Percentiles rank a stretch among this genome's conserved stretches.
Evolutionary conservation across 2,329 filamentous ascomycete species (phyloP).

Genomic region (Paracamarosporium sp.): DNA sequence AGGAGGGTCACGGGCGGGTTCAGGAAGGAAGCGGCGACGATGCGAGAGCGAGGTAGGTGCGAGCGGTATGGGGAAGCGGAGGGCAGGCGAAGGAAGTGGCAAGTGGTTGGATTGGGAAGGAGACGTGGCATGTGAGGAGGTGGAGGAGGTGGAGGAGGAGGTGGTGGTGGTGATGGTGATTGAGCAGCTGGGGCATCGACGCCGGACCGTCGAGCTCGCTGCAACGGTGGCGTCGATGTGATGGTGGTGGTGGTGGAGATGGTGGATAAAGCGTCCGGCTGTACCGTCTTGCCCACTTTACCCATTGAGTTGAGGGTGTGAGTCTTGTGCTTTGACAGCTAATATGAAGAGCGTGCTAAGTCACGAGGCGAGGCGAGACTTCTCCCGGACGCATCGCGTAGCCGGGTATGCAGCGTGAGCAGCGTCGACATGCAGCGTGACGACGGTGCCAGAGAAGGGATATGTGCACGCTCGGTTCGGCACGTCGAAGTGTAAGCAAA

Average conservation of each 20-base stretch:
- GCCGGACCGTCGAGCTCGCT: too few species aligned
- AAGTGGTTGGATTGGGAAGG: neutral
- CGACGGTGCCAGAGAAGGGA: neutral
- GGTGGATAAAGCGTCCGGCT: neutral
- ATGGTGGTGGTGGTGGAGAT: too few species aligned
- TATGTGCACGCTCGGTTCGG: neutral
- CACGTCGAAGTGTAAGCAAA: too few species aligned
- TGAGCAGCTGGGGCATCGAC: too few species aligned
- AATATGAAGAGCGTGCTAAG: too few species aligned
- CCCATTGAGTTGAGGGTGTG: neutral
- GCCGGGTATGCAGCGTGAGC: neutral
- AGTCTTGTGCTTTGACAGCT: neutral
- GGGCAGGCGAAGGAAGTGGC: neutral
- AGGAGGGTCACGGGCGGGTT: neutral
- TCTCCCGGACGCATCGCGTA: neutral
- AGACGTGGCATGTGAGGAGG: neutral
- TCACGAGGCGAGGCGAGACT: neutral
- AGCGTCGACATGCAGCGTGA: neutral
- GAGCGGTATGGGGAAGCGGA: neutral
- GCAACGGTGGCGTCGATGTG: too few species aligned
- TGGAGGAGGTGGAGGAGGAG: neutral
- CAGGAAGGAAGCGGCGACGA: neutral
- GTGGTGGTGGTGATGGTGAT: neutral
- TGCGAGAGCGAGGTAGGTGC: neutral
- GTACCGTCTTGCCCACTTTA: neutral